Percentiles rank a stretch among this genome's conserved stretches.
Conservation (phyloP, 169 alveolate species). For the Neospora caninum region DNA sequence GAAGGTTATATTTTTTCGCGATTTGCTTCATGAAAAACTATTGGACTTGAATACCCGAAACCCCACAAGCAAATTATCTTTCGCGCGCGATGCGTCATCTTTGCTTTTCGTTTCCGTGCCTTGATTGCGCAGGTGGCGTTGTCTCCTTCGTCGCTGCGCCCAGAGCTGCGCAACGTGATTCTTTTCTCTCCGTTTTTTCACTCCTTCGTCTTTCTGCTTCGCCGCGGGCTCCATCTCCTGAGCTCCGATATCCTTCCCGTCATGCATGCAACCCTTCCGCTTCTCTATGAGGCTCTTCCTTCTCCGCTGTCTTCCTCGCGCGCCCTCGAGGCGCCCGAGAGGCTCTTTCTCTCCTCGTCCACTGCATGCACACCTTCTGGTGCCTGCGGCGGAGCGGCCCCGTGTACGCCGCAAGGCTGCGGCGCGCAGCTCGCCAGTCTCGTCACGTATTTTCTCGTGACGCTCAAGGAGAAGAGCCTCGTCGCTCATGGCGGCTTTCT, state of each 20-base stretch:
- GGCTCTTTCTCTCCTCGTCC: not conserved
- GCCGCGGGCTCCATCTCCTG: constrained; percentile 27
- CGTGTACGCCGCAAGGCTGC: constrained; percentile 19
- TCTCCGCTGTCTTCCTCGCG: not conserved
- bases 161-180: not conserved
- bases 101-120: not conserved
- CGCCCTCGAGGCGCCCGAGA: not conserved
- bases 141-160: not conserved
- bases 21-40: no score
- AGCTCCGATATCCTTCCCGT: not conserved
- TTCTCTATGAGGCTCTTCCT: constrained; percentile 15
- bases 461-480: not conserved
- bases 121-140: constrained; percentile 10
- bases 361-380: not conserved
- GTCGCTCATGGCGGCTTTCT: not conserved
- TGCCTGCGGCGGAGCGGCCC: constrained; percentile 8
- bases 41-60: no score
- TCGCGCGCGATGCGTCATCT: no score
- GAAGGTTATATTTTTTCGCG: no score
- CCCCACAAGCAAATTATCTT: no score
- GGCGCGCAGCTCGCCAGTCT: constrained; percentile 37
- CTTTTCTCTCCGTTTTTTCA: constrained; percentile 11
- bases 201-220: not conserved
- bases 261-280: not conserved
- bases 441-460: constrained; percentile 19